These are phyloP conservation scores for Moesziomyces sp. DNA, from an alignment of 1,284 basidiomycete genomes.

Conservation along the genomic window DNA sequence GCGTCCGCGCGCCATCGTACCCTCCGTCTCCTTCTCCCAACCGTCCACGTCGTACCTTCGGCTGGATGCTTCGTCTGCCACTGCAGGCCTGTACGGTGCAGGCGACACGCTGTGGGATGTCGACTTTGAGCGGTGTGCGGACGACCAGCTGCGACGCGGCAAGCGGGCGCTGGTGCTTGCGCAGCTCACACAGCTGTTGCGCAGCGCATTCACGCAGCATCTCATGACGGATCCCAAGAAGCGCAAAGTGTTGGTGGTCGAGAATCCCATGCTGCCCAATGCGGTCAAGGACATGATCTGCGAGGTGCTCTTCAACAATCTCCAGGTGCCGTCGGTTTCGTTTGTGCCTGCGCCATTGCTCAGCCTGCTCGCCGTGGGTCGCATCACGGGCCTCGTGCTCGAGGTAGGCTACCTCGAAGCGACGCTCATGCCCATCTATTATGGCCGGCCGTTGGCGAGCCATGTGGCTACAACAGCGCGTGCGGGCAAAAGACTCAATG, in stretches of 20 bases:
- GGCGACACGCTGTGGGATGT: conserved; percentile 57
- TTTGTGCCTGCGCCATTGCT: conserved; percentile 81
- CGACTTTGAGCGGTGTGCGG: conserved; percentile 42
- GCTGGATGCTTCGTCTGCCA: conserved; percentile 3
- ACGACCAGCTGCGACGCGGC: conserved; percentile 40
- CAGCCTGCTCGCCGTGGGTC: conserved; percentile 82
- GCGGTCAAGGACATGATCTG: conserved; percentile 89
- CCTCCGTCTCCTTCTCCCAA: conserved; percentile 67
- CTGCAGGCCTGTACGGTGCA: conserved; percentile 11
- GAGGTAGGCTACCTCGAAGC: conserved; percentile 92
- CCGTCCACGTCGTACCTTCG: conserved; percentile 34
- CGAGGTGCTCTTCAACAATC: conserved; percentile 85
- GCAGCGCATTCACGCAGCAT: conserved; percentile 69
- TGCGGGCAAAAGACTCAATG: conserved; percentile 41
- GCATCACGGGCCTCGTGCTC: conserved; percentile 89
- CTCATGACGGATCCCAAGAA: conserved; percentile 92
- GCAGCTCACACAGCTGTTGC: conserved; percentile 49
- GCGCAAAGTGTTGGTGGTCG: conserved; percentile 89
- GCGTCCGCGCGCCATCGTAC: conserved; percentile 55
- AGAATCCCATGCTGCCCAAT: conserved; percentile 86
- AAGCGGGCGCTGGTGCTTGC: conserved; percentile 46
- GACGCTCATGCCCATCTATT: conserved; percentile 78
- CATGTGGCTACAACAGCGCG: conserved; percentile 35
- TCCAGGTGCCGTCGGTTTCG: conserved; percentile 90
- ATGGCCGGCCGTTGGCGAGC: conserved; percentile 46